Base-by-base conservation (phyloP, 1,284 basidiomycete genomes). In the Trichosporon faecale region DNA sequence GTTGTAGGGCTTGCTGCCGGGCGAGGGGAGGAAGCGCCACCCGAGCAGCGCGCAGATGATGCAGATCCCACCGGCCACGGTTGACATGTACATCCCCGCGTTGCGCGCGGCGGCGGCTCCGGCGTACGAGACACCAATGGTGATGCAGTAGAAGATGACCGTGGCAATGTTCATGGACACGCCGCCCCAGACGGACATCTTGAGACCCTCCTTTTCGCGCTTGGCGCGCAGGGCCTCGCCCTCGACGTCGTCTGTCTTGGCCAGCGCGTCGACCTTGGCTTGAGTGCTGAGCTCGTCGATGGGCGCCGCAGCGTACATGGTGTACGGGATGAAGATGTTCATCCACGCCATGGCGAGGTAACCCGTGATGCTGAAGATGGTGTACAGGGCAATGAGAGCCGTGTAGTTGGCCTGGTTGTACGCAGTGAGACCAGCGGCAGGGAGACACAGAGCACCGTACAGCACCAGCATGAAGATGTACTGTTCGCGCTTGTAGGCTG, bases 261-360 rank as follows among this genome's bases (percentile, higher is more conserved):
- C 16, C 7, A 64, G 9, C 2, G 63, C 63, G 18, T 49, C 65
- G 3, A 33, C n/a, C 49, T 31, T 49, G 27, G 65, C 65, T 25
- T 27, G 63, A 0, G 63, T n/a, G 3, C 27, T 57, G 33, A 66
- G 68, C 9, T 52, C 33, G 11, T 65, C 65, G 35, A 63, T 69
- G 14, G 68, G 68, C 3, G 65, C 68, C 3, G 55, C 64, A 3
- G 65, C 25, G 8, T 66, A 65, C 68, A 69, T 69, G 9, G 63
- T 49, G 55, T 69, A 69, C 3, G 68, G 68, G 16, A 69, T 44
- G 29, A 70, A 70, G 31, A 70, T 61, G 61, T 70, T 70, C 57
- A 40, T 40, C 69, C 69, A 70, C 16, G 69, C 69, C n/a, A 37
- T 40, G 9, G 57, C 65, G 29, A 70, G 35, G 35, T 49, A 70